These are phyloP conservation scores for Fusarium chuoi DNA, from an alignment of 2,329 filamentous ascomycete genomes.

Conservation along the genomic window DNA sequence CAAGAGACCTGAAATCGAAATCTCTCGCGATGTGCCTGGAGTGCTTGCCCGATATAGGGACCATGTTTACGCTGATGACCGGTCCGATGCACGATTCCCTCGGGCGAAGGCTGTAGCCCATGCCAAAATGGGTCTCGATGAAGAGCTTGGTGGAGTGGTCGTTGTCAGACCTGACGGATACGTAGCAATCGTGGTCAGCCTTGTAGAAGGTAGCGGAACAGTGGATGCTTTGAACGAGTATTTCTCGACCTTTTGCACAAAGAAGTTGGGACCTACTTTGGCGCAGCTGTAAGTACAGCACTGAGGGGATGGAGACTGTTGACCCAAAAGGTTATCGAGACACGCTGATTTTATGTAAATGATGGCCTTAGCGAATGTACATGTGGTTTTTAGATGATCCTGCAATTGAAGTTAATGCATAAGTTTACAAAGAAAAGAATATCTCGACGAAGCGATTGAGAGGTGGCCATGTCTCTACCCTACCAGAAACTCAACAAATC, in stretches of 20 bases:
- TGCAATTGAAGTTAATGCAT: neutral
- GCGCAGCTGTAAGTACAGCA: conserved; percentile 40
- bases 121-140: conserved; percentile 84
- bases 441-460: neutral
- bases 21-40: conserved; percentile 74
- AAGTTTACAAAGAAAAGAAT: neutral
- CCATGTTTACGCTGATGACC: conserved; percentile 88
- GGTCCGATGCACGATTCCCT: conserved; percentile 76
- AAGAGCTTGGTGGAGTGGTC: conserved; percentile 79
- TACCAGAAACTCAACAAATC: neutral
- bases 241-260: conserved; percentile 78
- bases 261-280: conserved; percentile 57
- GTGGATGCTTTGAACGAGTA: conserved; percentile 86
- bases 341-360: neutral
- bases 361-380: conserved; percentile 2
- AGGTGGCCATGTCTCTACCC: neutral
- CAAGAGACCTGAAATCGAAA: conserved; percentile 75
- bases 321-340: neutral
- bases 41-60: conserved; percentile 80
- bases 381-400: neutral
- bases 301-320: neutral
- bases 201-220: conserved; percentile 81
- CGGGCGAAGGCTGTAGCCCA: conserved; percentile 80
- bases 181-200: conserved; percentile 77
- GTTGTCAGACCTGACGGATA: conserved; percentile 90